Conservation (phyloP, 1,139 yeast genomes). For the Meyerozyma smithsonii region DNA sequence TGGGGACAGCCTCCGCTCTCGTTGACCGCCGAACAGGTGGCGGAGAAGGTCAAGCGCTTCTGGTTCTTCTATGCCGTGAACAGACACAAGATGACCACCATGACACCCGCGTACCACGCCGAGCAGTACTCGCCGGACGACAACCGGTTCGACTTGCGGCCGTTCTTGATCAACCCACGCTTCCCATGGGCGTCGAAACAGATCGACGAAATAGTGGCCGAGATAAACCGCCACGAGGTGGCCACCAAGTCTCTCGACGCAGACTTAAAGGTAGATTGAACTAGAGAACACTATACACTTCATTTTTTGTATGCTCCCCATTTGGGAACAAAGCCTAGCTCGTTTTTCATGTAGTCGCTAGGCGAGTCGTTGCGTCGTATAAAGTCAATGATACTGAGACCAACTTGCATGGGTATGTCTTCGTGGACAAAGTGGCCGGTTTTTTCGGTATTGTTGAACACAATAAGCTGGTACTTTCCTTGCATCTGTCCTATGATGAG, state of each 20-base stretch:
- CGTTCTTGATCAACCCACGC: conserved; percentile 86
- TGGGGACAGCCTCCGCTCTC: conserved; percentile 74
- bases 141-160: conserved; percentile 90
- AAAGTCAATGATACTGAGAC: conserved; percentile 49
- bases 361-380: conserved; percentile 41
- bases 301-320: conserved; percentile 40
- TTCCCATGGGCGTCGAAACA: conserved; percentile 88
- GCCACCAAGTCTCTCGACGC: not conserved
- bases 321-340: conserved; percentile 39
- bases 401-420: conserved; percentile 71
- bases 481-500: conserved; percentile 97
- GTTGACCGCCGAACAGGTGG: conserved; percentile 76
- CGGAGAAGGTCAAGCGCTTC: conserved; percentile 86
- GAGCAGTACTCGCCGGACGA: conserved; percentile 98
- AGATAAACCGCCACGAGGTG: conserved; percentile 27
- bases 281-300: not conserved
- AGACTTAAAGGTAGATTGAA: not conserved
- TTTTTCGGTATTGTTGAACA: conserved; percentile 53
- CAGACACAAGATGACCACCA: conserved; percentile 93
- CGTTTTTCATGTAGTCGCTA: conserved; percentile 32
- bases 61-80: conserved; percentile 92
- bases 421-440: conserved; percentile 94
- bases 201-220: conserved; percentile 69
- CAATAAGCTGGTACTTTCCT: conserved; percentile 85
- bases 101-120: conserved; percentile 96